Conservation (phyloP, 345 rosid species). For the Euclidium syriacum region DNA sequence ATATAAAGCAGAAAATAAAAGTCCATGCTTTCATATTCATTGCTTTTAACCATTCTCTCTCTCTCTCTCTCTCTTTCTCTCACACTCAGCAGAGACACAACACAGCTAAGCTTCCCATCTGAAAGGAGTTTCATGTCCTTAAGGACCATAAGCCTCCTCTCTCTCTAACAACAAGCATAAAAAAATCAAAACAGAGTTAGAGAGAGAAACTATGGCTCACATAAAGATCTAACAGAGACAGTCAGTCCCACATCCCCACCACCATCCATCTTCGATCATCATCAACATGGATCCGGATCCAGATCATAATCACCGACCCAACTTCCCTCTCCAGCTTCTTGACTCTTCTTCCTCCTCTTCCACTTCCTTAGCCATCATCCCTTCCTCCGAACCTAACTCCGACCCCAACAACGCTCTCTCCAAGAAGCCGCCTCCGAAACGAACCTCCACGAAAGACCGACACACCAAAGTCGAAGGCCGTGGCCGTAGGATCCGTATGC, state of each 20-base stretch:
- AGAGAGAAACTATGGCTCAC: conserved; percentile 29
- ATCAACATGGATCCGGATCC: conserved; percentile 69
- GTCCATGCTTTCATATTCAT: conserved; percentile 51
- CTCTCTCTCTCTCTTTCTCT: conserved; percentile 19
- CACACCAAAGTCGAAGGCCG: conserved; percentile 98
- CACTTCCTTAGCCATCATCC: conserved; percentile 27
- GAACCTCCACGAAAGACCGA: conserved; percentile 74
- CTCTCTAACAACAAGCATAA: conserved; percentile 12
- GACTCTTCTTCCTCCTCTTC: conserved; percentile 43
- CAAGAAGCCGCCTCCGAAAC: conserved; percentile 69
- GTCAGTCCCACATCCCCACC: conserved; percentile 57
- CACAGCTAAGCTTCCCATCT: conserved; percentile 49
- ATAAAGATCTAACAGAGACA: conserved; percentile 31
- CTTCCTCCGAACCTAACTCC: conserved; percentile 33
- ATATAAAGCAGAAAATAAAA: conserved; percentile 25
- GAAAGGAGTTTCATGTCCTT: conserved; percentile 42
- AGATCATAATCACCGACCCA: conserved; percentile 51
- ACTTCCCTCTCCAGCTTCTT: conserved; percentile 77
- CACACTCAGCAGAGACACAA: conserved; percentile 19
- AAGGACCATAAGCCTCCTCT: conserved; percentile 29
- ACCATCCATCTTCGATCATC: conserved; percentile 32
- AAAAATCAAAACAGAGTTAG: conserved; percentile 7
- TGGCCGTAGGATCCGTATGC: conserved; percentile 96
- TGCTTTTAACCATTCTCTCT: conserved; percentile 60
- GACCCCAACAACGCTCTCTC: conserved; percentile 11